Evolutionary conservation across 106 monocot species (phyloP).

Genomic region (Dioscorea alata): DNA sequence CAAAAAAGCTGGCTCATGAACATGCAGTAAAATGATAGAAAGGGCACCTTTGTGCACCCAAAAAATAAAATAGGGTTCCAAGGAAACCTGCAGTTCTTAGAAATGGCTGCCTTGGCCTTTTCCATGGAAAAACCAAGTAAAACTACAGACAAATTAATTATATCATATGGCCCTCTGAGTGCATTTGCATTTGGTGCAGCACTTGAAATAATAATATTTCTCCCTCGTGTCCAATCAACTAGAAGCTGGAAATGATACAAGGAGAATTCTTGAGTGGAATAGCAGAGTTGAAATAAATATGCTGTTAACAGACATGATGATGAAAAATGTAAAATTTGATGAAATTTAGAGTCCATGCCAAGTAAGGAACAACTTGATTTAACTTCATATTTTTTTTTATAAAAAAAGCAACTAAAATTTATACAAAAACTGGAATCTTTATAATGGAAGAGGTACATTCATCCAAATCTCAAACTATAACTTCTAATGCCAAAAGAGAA

Average conservation of each 20-base stretch:
- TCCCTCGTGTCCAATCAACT: slow-evolving; percentile 75
- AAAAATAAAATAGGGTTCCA: too few relatives aligned
- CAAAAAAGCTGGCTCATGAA: neutral
- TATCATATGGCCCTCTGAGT: slow-evolving; percentile 87
- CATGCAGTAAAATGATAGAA: neutral
- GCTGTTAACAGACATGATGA: neutral
- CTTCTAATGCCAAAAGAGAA: too few relatives aligned
- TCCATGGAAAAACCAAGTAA: slow-evolving; percentile 74
- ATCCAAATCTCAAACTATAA: neutral
- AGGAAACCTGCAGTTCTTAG: slow-evolving; percentile 69
- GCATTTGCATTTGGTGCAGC: slow-evolving; percentile 58
- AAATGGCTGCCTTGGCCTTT: slow-evolving; percentile 72
- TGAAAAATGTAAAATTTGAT: neutral
- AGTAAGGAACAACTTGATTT: neutral
- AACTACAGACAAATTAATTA: slow-evolving; percentile 48
- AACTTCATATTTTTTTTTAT: too few relatives aligned
- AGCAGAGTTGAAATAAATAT: too few relatives aligned
- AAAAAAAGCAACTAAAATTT: neutral
- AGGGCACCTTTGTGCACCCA: neutral
- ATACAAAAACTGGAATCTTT: neutral
- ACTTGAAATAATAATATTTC: slow-evolving; percentile 86
- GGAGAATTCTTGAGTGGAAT: too few relatives aligned
- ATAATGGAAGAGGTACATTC: neutral
- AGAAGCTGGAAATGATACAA: slow-evolving; percentile 42
- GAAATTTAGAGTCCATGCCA: neutral